Evolutionary conservation across 352 stramenopile species (phyloP).

Genomic region (Phytophthora ohioensis): DNA sequence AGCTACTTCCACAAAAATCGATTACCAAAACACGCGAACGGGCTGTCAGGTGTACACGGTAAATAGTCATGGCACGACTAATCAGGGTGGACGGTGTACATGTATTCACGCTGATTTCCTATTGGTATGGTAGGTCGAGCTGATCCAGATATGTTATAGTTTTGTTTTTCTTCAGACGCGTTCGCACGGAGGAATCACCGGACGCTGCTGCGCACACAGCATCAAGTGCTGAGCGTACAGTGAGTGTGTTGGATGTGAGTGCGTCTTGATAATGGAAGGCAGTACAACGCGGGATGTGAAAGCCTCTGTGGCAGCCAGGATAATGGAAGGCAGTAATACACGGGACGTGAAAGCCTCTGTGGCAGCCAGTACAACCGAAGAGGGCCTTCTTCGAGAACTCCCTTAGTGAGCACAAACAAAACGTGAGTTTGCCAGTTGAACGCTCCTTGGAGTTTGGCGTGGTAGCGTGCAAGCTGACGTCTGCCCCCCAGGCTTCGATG

Average conservation of each 20-base stretch:
- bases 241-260: not conserved
- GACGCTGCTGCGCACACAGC: not conserved
- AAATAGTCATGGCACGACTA: too few relatives aligned
- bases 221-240: not conserved
- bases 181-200: not conserved
- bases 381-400: slow-evolving; percentile 1
- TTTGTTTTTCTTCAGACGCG: not conserved
- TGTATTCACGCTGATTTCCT: too few relatives aligned
- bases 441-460: slow-evolving; percentile 13
- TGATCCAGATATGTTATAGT: not conserved
- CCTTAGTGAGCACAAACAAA: slow-evolving; percentile 9
- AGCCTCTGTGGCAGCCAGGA: slow-evolving; percentile 6
- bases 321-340: slow-evolving; percentile 17
- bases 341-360: slow-evolving; percentile 2
- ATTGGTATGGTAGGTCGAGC: not conserved
- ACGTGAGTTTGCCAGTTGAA: slow-evolving; percentile 6
- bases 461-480: not conserved
- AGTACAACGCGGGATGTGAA: slow-evolving; percentile 7
- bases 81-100: too few relatives aligned
- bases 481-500: not conserved
- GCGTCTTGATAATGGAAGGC: slow-evolving; percentile 14
- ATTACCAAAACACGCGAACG: too few relatives aligned
- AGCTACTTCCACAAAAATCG: too few relatives aligned
- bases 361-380: slow-evolving; percentile 7
- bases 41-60: too few relatives aligned